Evolutionary conservation across 306 rosid species (phyloP).

Genomic region (Cicer arietinum): DNA sequence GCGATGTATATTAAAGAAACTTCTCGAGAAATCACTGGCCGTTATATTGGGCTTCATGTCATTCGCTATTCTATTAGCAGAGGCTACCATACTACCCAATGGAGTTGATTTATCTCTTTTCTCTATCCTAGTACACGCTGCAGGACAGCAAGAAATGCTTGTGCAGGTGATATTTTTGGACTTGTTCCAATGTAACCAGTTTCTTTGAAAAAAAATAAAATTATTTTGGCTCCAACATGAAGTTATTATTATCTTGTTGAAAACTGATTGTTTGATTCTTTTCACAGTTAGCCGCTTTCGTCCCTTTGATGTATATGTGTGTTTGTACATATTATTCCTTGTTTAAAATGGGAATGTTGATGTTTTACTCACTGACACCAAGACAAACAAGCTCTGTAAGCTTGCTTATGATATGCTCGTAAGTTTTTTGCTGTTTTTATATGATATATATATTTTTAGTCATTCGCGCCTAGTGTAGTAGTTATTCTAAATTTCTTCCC

Average conservation of each 20-base stretch:
- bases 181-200: conserved; percentile 5
- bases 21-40: conserved; percentile 71
- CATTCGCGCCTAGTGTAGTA: neutral
- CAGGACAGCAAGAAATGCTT: conserved; percentile 65
- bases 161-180: conserved; percentile 71
- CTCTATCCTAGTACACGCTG: conserved; percentile 80
- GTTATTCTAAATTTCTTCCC: conserved; percentile 24
- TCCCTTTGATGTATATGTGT: conserved; percentile 98
- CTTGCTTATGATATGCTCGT: conserved; percentile 98
- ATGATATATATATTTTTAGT: neutral
- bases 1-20: conserved; percentile 84
- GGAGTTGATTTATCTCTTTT: conserved; percentile 83
- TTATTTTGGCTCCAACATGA: conserved; percentile 8
- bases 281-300: conserved; percentile 78
- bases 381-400: conserved; percentile 95
- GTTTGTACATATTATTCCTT: conserved; percentile 91
- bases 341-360: conserved; percentile 89
- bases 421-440: conserved; percentile 46
- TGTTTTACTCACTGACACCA: conserved; percentile 92
- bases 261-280: conserved; percentile 35
- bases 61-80: conserved; percentile 83
- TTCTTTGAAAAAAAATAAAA: neutral
- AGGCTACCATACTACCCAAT: conserved; percentile 84
- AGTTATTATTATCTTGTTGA: conserved; percentile 1
- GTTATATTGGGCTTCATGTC: conserved; percentile 75